phyloP scores from a whole-genome alignment of 2,329 filamentous ascomycete genomes.

The Alternaria angustiovoidea region DNA sequence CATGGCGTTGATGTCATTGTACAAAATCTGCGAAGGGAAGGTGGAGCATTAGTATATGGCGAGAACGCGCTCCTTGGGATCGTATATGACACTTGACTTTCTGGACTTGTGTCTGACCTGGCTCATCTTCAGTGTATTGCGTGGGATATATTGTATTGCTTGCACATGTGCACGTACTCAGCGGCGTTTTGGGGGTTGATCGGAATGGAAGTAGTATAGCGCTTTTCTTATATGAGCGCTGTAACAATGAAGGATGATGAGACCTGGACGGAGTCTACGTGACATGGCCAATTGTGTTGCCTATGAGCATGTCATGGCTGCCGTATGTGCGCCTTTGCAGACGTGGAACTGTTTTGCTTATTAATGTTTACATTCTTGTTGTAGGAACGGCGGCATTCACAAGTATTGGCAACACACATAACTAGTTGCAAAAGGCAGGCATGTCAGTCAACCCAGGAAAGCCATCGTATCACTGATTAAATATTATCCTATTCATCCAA shows the following conservation, averaged over 20 bases:
- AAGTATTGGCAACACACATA: neutral
- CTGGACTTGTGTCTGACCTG: conserved; percentile 10
- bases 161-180: conserved; percentile 12
- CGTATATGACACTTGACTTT: conserved; percentile 13
- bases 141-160: conserved; percentile 18
- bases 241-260: conserved; percentile 9
- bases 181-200: conserved; percentile 16
- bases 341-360: neutral
- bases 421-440: neutral
- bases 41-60: conserved; percentile 5
- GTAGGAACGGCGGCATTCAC: neutral
- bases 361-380: neutral
- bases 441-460: neutral
- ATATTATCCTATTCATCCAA: conserved; percentile 11
- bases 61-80: conserved; percentile 11
- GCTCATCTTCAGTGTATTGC: conserved; percentile 13
- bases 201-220: conserved; percentile 12
- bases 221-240: conserved; percentile 12
- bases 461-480: conserved; percentile 8
- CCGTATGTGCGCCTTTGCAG: neutral
- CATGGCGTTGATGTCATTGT: conserved; percentile 14
- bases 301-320: neutral
- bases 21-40: conserved; percentile 14
- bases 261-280: neutral
- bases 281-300: neutral